Conservation (phyloP, 2,329 filamentous ascomycete genomes). For the Dothideomycetes sp. region DNA sequence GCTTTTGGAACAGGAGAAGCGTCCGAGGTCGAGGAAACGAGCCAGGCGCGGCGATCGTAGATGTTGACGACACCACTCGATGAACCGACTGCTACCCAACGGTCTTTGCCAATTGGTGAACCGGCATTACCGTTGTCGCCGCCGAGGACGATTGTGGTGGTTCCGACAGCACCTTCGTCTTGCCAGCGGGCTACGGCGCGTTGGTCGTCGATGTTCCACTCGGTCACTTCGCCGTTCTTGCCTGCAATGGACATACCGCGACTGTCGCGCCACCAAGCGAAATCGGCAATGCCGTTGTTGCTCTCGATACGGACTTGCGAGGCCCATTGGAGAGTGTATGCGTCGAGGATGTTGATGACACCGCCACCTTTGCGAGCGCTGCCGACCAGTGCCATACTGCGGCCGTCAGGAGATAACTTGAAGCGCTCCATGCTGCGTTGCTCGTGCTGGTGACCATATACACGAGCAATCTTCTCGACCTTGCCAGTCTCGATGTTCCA, state of each 20-base stretch:
- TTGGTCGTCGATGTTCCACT: slow-evolving; percentile 65
- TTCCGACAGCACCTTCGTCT: slow-evolving; percentile 82
- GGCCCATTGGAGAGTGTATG: slow-evolving; percentile 76
- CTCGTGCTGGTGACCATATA: slow-evolving; percentile 68
- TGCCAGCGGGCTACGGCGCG: slow-evolving; percentile 74
- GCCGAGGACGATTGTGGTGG: slow-evolving; percentile 72
- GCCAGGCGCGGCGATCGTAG: slow-evolving; percentile 69
- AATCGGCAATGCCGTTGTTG: slow-evolving; percentile 75
- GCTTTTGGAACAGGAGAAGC: slow-evolving; percentile 45
- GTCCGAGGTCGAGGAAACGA: slow-evolving; percentile 14
- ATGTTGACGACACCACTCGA: slow-evolving; percentile 85
- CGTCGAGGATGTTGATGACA: slow-evolving; percentile 74
- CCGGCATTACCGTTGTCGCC: slow-evolving; percentile 47
- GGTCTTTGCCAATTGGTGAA: slow-evolving; percentile 59
- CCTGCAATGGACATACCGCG: slow-evolving; percentile 73
- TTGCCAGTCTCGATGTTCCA: slow-evolving; percentile 80
- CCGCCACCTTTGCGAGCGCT: slow-evolving; percentile 78
- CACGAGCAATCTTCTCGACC: slow-evolving; percentile 71
- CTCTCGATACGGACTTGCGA: slow-evolving; percentile 74
- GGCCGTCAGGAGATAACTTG: slow-evolving; percentile 75
- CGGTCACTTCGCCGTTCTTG: slow-evolving; percentile 80
- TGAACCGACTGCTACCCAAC: slow-evolving; percentile 83
- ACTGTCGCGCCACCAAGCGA: slow-evolving; percentile 84
- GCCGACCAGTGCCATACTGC: slow-evolving; percentile 74
- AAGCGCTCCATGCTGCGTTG: slow-evolving; percentile 89